Conservation (phyloP, 2,329 filamentous ascomycete species). For the Penicillium sp. region DNA sequence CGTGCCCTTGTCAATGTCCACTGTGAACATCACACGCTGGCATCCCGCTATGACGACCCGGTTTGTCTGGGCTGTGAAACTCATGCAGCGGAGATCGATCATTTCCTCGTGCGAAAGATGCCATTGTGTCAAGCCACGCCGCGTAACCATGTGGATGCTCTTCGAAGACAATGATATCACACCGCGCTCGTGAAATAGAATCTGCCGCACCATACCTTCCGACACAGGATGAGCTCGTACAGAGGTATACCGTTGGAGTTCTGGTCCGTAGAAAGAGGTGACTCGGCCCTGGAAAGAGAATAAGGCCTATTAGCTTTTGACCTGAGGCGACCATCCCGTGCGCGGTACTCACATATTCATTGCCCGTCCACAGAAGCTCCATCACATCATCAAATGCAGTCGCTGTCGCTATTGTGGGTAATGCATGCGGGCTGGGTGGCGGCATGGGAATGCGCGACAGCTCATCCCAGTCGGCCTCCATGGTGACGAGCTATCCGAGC, state of each 20-base stretch:
- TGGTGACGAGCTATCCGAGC: slow-evolving; percentile 28
- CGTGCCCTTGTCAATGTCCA: slow-evolving; percentile 69
- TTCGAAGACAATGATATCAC: slow-evolving; percentile 79
- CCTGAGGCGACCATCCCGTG: background rate
- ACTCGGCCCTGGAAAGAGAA: slow-evolving; percentile 68
- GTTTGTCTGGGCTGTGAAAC: slow-evolving; percentile 82
- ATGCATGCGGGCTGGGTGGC: slow-evolving; percentile 67
- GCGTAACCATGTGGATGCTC: slow-evolving; percentile 83
- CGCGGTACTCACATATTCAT: slow-evolving; percentile 68
- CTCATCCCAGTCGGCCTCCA: slow-evolving; percentile 57
- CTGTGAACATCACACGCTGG: slow-evolving; percentile 79
- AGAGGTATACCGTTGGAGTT: slow-evolving; percentile 85
- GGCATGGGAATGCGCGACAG: slow-evolving; percentile 79
- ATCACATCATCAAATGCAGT: slow-evolving; percentile 85
- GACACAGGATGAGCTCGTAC: slow-evolving; percentile 71
- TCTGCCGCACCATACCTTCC: slow-evolving; percentile 79
- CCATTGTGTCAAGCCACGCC: slow-evolving; percentile 82
- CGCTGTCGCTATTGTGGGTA: slow-evolving; percentile 70
- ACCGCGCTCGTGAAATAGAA: slow-evolving; percentile 87
- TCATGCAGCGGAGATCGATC: slow-evolving; percentile 89
- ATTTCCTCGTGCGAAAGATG: slow-evolving; percentile 77
- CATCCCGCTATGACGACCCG: slow-evolving; percentile 83
- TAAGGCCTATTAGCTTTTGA: slow-evolving; percentile 14
- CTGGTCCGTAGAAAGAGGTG: slow-evolving; percentile 80
- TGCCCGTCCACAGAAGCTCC: slow-evolving; percentile 90